These are phyloP conservation scores for Aureobasidium sp. DNA, from an alignment of 2,329 filamentous ascomycete genomes.

Conservation along the genomic window DNA sequence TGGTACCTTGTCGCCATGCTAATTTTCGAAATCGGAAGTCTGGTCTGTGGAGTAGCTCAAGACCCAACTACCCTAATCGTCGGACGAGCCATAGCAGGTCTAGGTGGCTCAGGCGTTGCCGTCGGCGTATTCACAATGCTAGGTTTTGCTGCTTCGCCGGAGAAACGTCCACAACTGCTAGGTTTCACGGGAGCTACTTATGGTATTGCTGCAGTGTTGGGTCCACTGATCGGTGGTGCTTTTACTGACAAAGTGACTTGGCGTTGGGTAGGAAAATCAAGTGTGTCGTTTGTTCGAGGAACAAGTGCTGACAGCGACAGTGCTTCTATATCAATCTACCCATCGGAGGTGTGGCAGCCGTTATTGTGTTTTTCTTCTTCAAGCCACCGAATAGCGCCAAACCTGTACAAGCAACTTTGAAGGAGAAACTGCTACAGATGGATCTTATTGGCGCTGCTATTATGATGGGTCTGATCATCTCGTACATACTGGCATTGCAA, in stretches of 20 bases:
- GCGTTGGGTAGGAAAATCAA: constrained; percentile 29
- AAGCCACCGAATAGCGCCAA: constrained; percentile 28
- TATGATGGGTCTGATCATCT: constrained; percentile 17
- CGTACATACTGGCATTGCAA: constrained; percentile 39
- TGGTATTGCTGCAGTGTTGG: constrained; percentile 39
- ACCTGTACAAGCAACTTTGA: constrained; percentile 24
- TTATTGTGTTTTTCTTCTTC: constrained; percentile 19
- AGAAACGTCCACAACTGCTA: constrained; percentile 39
- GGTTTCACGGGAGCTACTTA: constrained; percentile 37
- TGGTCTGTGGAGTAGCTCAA: constrained; percentile 43
- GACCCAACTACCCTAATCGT: constrained; percentile 42
- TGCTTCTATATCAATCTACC: constrained; percentile 47
- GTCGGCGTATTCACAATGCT: constrained; percentile 41
- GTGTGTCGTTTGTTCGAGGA: constrained; percentile 21
- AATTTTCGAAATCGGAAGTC: constrained; percentile 45
- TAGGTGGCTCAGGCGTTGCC: constrained; percentile 40
- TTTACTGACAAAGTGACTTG: constrained; percentile 33
- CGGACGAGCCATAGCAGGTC: constrained; percentile 42
- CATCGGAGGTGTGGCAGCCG: constrained; percentile 31
- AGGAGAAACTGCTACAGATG: constrained; percentile 4
- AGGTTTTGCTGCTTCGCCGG: constrained; percentile 37
- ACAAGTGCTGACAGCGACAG: not conserved
- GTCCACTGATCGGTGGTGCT: constrained; percentile 36
- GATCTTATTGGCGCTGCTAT: not conserved
- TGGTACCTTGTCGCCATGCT: constrained; percentile 29